Evolutionary conservation across 805 yeast genomes (phyloP), one percentile per base, ranked within the genome.

Genomic region (Saturnispora halmiae): DNA sequence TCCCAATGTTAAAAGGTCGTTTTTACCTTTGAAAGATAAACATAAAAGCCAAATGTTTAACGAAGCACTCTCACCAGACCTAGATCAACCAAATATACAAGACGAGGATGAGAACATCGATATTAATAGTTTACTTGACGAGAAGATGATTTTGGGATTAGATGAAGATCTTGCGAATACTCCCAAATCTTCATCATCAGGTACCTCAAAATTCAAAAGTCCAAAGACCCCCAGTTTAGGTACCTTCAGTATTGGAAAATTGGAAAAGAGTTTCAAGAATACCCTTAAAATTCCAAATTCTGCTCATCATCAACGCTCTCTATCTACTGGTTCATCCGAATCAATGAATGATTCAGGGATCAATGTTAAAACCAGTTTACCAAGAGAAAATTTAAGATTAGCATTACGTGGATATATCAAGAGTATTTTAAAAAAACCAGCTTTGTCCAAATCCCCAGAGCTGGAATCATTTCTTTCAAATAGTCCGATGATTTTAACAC

Each of bases 331-430:
- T 4, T 39, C 42, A 5, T 14, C 33, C 7, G 18, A 11, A 5
- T 14, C 16, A 6, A 27, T 16, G n/a, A n/a, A n/a, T n/a, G n/a
- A n/a, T 16, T 19, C 25, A n/a, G 10, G 20, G 15, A 13, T 19
- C n/a, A 32, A 20, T 3, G 9, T 20, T 19, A 31, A 18, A 15
- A 22, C 37, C 13, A 33, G 29, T 15, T 25, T 39, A 20, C 42
- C 42, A 11, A 70, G 94, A 22, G 97, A 90, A 56, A 79, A 77
- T 48, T 71, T 85, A 49, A 66, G 97, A 32, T 67, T 86, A 8
- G 74, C 94, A 0, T 65, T 90, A 34, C 67, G 96, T 35, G 83
- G 86, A 0, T 63, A 69, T 26, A 71, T 74, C 33, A 67, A 74
- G 5, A 13, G 33, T 6, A 14, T 39, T 4, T 15, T n/a, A 4